These are phyloP conservation scores for Rhynchosporium graminicola DNA, from an alignment of 2,329 filamentous ascomycete species.

Conservation along the genomic window DNA sequence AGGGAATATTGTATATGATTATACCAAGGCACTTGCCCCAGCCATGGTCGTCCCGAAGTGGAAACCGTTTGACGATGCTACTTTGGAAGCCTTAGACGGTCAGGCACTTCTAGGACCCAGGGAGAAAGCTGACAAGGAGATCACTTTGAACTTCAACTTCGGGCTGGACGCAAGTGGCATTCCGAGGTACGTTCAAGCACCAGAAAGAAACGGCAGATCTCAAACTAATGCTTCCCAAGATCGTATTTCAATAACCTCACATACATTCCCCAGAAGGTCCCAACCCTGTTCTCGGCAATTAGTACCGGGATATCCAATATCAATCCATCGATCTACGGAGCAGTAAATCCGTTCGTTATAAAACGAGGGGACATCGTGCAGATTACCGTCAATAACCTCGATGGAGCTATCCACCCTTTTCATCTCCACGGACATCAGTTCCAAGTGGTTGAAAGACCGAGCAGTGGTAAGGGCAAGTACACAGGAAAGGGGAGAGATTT, in stretches of 20 bases:
- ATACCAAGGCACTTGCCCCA: conserved; percentile 46
- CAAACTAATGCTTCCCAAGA: conserved; percentile 14
- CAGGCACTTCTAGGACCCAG: conserved; percentile 18
- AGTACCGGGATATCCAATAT: conserved; percentile 49
- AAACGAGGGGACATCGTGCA: conserved; percentile 62
- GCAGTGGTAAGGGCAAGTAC: conserved; percentile 10
- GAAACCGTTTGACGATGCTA: conserved; percentile 68
- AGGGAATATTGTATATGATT: conserved; percentile 59
- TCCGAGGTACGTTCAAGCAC: conserved; percentile 19
- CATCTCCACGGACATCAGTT: conserved; percentile 59
- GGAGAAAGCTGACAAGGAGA: conserved; percentile 19
- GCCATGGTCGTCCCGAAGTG: conserved; percentile 60
- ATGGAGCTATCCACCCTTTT: conserved; percentile 50
- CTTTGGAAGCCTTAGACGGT: conserved; percentile 57
- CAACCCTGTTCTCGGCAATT: conserved; percentile 75
- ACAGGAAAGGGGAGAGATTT: conserved; percentile 16
- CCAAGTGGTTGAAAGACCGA: conserved; percentile 38
- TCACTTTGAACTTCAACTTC: conserved; percentile 30
- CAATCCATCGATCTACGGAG: conserved; percentile 62
- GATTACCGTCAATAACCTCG: conserved; percentile 52
- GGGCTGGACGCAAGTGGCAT: conserved; percentile 24
- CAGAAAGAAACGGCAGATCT: not conserved
- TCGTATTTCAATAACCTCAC: conserved; percentile 74
- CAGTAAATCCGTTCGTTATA: conserved; percentile 65
- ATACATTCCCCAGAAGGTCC: conserved; percentile 74